Percentiles rank a stretch among this genome's conserved stretches.
These are phyloP conservation scores for Sporobolomyces phaffii DNA, from an alignment of 768 basidiomycete species.

Conservation along the genomic window DNA sequence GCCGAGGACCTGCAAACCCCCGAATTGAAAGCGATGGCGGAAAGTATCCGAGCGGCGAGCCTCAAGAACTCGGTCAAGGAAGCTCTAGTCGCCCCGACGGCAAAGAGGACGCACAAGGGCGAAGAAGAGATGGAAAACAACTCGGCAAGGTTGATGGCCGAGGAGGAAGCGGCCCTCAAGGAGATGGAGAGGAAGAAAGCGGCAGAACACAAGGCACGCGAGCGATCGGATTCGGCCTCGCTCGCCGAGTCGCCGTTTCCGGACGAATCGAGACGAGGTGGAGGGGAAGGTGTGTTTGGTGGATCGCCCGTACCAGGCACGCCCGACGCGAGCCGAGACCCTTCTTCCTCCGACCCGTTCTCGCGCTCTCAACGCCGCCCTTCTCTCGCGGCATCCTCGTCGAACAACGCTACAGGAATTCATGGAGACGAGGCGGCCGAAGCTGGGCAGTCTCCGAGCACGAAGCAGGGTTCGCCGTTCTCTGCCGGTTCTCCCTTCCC, in stretches of 20 bases:
- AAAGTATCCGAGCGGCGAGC: slow-evolving; percentile 71
- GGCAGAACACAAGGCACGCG: neutral
- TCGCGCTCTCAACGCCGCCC: neutral
- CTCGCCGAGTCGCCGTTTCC: slow-evolving; percentile 4
- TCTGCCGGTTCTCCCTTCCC: neutral
- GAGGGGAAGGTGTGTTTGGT: neutral
- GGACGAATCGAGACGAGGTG: neutral
- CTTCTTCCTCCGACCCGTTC: neutral
- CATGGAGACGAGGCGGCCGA: neutral
- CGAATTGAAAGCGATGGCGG: slow-evolving; percentile 74
- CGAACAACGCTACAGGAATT: neutral
- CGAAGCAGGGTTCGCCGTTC: neutral
- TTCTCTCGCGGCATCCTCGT: slow-evolving; percentile 1
- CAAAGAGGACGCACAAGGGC: slow-evolving; percentile 86
- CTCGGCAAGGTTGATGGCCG: slow-evolving; percentile 12
- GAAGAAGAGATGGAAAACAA: slow-evolving; percentile 76
- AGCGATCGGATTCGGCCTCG: neutral
- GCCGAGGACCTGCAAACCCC: slow-evolving; percentile 84
- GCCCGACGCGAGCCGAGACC: neutral
- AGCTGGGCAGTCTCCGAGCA: neutral
- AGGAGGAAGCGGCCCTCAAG: slow-evolving; percentile 16
- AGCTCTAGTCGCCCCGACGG: slow-evolving; percentile 54
- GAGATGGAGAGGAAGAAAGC: slow-evolving; percentile 8
- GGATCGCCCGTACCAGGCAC: neutral
- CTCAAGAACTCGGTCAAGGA: slow-evolving; percentile 73